phyloP scores from a whole-genome alignment of 768 basidiomycete species.

The Lentinula detonsa region DNA sequence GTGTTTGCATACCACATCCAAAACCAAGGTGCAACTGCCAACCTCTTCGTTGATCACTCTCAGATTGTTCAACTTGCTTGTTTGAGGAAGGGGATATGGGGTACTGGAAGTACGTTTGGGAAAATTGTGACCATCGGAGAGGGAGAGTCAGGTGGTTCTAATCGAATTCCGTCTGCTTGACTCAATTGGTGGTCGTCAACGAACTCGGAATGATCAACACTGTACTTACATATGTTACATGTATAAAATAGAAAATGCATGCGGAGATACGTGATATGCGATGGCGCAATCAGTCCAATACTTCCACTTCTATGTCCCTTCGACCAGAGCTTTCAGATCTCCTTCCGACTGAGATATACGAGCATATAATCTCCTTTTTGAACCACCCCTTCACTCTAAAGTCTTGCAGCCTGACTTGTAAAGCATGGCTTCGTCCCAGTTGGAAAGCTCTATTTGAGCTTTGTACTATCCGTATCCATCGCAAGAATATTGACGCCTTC shows the following conservation, averaged over 20 bases:
- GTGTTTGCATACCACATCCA: slow-evolving; percentile 40
- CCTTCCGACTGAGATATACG: neutral
- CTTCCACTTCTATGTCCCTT: neutral
- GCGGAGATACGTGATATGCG: too few species aligned
- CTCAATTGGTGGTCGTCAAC: too few species aligned
- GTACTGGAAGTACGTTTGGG: slow-evolving; percentile 36
- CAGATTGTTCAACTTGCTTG: slow-evolving; percentile 40
- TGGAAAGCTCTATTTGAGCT: neutral
- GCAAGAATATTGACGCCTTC: neutral
- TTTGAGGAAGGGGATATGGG: slow-evolving; percentile 38
- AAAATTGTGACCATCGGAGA: slow-evolving; percentile 32
- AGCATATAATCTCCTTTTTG: neutral
- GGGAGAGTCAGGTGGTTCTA: neutral
- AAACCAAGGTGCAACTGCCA: slow-evolving; percentile 34
- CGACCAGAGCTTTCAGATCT: neutral
- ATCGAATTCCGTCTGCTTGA: neutral
- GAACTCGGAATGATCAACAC: too few species aligned
- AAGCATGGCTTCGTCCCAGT: neutral
- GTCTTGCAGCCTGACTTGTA: neutral
- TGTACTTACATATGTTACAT: too few species aligned
- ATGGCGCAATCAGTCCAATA: too few species aligned
- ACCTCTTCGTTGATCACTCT: slow-evolving; percentile 39
- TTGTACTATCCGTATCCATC: neutral
- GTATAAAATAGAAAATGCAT: too few species aligned
- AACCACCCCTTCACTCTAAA: neutral